Evolutionary conservation across 1,139 yeast genomes (phyloP), one percentile per base, ranked within the genome.

Genomic region (Pichia sp.): DNA sequence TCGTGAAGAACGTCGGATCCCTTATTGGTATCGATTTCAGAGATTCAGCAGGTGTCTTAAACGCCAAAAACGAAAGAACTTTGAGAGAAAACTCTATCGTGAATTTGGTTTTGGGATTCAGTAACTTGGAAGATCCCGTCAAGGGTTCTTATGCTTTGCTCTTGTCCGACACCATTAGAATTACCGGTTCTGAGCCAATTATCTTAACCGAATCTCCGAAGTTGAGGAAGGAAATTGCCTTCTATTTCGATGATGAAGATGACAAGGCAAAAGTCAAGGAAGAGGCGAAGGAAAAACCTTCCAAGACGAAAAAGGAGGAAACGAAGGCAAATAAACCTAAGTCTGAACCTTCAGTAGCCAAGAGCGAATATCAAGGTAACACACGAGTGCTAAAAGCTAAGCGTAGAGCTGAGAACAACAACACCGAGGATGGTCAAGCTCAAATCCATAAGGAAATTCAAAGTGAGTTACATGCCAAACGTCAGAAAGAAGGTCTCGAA

Each of bases 11-110:
- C 52, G 74, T 83, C 47, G 98, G 98, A 38, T 85, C 94, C 74
- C 68, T 86, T 40, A 79, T 84, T 45, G 98, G 98, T 40, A 73
- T 91, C 47, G 96, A 87, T 55, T 86, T 85, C 55, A 74, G 95
- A 58, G 96, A 88, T 56, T 72, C 91, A 0, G 64, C 80, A 2
- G 74, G 84, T 46, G 68, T 87, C 22, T 64, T 91, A 41, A 85
- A 83, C 52, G 67, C 72, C 20, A 88, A 85, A 53, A 83, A 77
- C 56, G 85, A 79, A 30, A 70, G 94, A 48, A 63, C 59, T 21
- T 64, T 91, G 40, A 69, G 69, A 40, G 80, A 77, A 45, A 91
- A 91, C 27, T 81, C 86, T 56, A 77, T 87, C 13, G 69, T 87
- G 40, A 79, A 86, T 31, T 62, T 91, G 40, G 75, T 84, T 4